Evolutionary conservation across 192 early-diverging fungal genomes (phyloP).

Genomic region (Spizellomyces sp.): DNA sequence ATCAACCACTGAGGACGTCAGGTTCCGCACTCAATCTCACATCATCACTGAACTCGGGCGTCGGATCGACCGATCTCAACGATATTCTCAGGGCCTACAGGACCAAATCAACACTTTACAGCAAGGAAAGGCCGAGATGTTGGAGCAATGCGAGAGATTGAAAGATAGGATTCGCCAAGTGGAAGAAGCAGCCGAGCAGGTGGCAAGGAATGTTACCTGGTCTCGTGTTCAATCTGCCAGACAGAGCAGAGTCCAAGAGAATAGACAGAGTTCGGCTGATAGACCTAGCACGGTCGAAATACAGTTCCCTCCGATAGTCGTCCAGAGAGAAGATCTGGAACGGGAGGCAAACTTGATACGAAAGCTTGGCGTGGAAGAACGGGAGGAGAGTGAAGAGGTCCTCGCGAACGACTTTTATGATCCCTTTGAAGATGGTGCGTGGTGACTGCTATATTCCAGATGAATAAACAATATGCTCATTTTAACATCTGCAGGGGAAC

Average conservation of each 20-base stretch:
- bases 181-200: background rate
- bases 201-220: background rate
- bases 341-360: background rate
- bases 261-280: background rate
- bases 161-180: background rate
- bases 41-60: constrained; percentile 4
- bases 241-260: background rate
- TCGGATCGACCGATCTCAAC: background rate
- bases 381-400: background rate
- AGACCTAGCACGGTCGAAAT: background rate
- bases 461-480: no score
- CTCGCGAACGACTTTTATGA: background rate
- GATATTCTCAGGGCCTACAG: background rate
- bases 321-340: background rate
- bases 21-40: background rate
- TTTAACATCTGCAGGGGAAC: background rate
- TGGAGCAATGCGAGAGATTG: background rate
- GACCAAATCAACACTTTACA: background rate
- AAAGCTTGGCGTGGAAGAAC: background rate
- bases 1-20: background rate
- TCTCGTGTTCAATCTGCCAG: background rate
- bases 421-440: constrained; percentile 6
- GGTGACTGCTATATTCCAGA: no score
- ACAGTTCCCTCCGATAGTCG: background rate
- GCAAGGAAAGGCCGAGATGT: background rate